Evolutionary conservation across 176 grass and related monocot genomes (phyloP).

Genomic region (bread wheat (Triticum aestivum)): DNA sequence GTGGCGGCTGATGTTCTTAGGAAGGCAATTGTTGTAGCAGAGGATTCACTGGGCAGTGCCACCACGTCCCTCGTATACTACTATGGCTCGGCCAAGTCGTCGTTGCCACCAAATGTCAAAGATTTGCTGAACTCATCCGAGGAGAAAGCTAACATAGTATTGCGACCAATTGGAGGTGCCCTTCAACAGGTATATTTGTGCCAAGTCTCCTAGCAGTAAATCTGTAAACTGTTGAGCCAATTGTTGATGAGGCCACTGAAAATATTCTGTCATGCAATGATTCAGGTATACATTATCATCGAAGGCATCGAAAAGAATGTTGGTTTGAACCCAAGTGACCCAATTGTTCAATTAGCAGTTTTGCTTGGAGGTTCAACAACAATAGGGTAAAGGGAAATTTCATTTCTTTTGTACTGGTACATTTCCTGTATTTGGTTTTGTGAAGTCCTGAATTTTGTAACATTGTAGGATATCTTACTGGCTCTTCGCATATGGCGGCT

Average conservation of each 20-base stretch:
- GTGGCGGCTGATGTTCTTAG: conserved; percentile 60
- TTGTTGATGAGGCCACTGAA: not conserved
- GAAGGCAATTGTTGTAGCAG: conserved; percentile 50
- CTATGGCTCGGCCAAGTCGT: conserved; percentile 74
- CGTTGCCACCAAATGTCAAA: conserved; percentile 69
- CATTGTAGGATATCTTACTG: conserved; percentile 70
- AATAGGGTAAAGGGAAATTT: conserved; percentile 52
- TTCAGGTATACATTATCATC: conserved; percentile 60
- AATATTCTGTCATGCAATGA: not conserved
- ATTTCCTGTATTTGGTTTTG: not conserved
- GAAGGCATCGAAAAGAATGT: conserved; percentile 86
- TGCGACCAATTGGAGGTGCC: conserved; percentile 59
- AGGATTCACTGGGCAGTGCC: conserved; percentile 68
- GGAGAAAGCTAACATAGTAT: conserved; percentile 63
- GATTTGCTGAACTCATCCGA: conserved; percentile 72
- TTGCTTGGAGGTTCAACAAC: conserved; percentile 71
- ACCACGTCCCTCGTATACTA: conserved; percentile 58
- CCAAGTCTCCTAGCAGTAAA: not conserved
- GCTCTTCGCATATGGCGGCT: conserved; percentile 69
- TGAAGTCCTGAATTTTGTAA: conserved; percentile 14
- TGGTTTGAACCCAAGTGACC: conserved; percentile 91
- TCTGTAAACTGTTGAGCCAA: not conserved
- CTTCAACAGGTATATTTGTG: conserved; percentile 73
- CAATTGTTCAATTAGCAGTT: conserved; percentile 68
- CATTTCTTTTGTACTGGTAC: not conserved